phyloP scores from a whole-genome alignment of 148 eudicot species.

The Nepenthes mirabilis region DNA sequence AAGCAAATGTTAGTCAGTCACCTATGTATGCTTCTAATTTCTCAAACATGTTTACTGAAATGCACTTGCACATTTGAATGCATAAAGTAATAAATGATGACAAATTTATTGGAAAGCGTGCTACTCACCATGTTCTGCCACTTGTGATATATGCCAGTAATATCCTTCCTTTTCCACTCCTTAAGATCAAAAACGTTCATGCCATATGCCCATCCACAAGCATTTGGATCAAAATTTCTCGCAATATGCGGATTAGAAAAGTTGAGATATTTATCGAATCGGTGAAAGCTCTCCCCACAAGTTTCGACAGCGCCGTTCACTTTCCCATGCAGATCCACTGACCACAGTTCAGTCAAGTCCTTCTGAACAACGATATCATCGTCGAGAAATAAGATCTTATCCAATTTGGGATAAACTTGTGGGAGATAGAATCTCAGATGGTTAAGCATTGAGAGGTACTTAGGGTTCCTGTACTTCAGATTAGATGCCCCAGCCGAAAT shows the following conservation, averaged over 20 bases:
- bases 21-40: too few relatives aligned
- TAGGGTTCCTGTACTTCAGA: conserved; percentile 84
- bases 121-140: conserved; percentile 81
- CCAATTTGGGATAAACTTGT: conserved; percentile 76
- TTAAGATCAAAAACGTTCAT: conserved; percentile 88
- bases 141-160: conserved; percentile 80
- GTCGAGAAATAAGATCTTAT: conserved; percentile 79
- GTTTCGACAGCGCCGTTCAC: conserved; percentile 95
- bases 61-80: not conserved
- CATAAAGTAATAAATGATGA: not conserved
- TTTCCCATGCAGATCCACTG: conserved; percentile 66
- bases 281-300: conserved; percentile 82
- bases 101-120: not conserved
- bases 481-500: conserved; percentile 61
- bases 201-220: conserved; percentile 97
- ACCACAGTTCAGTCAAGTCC: conserved; percentile 71
- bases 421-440: conserved; percentile 86
- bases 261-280: conserved; percentile 79
- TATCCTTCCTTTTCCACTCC: conserved; percentile 69
- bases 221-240: conserved; percentile 64
- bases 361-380: conserved; percentile 89
- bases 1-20: too few relatives aligned
- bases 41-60: too few relatives aligned
- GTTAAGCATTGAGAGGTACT: conserved; percentile 87
- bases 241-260: conserved; percentile 79